phyloP scores from a whole-genome alignment of 768 basidiomycete genomes.

The Panus rudis region DNA sequence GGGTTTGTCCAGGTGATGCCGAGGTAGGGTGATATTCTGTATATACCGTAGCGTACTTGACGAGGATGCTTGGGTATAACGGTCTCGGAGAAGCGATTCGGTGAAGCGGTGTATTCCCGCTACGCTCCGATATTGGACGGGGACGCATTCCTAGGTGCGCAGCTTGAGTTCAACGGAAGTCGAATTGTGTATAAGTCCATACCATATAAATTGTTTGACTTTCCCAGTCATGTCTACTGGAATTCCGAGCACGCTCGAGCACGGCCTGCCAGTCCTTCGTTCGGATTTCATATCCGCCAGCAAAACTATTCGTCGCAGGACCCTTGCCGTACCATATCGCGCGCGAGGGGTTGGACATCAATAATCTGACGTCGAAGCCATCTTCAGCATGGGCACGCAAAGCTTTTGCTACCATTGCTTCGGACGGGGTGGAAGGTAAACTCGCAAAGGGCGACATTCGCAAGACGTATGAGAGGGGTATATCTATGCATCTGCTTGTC shows the following conservation, averaged over 20 bases:
- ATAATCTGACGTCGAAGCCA: constrained; percentile 54
- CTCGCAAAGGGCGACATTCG: constrained; percentile 36
- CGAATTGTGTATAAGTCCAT: constrained; percentile 16
- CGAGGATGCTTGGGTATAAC: constrained; percentile 1
- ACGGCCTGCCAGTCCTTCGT: constrained; percentile 37
- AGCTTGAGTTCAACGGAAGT: constrained; percentile 11
- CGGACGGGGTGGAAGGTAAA: constrained; percentile 33
- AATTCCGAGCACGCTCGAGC: constrained; percentile 19
- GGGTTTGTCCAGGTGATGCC: constrained; percentile 57
- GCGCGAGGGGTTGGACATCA: constrained; percentile 37
- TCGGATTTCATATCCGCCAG: constrained; percentile 62
- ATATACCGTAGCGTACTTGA: constrained; percentile 23
- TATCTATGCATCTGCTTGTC: constrained; percentile 32
- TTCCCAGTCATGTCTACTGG: constrained; percentile 50
- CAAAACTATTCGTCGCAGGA: constrained; percentile 18
- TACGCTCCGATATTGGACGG: constrained; percentile 42
- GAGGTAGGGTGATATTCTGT: constrained; percentile 50
- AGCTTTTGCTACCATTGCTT: constrained; percentile 49
- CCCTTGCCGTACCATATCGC: constrained; percentile 30
- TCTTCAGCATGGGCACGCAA: constrained; percentile 43
- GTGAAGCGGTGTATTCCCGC: constrained; percentile 45
- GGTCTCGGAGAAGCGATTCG: constrained; percentile 25
- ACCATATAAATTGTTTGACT: constrained; percentile 63
- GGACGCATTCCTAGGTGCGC: constrained; percentile 61
- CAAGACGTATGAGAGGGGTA: constrained; percentile 52